phyloP scores from a whole-genome alignment of 176 grass and related monocot species.

The Carex scoparia region DNA sequence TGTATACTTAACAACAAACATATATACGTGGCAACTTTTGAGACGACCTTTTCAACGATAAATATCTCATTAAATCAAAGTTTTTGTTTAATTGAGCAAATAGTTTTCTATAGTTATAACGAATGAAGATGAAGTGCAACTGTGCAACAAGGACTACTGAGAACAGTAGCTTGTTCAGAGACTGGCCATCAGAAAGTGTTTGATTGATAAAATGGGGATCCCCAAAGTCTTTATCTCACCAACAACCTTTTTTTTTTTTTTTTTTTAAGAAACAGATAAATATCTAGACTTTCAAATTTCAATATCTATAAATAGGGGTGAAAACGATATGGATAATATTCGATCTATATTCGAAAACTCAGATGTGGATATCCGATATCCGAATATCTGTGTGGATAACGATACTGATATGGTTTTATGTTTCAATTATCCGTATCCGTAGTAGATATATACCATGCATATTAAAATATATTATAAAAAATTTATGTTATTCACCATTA shows the following conservation, averaged over 20 bases:
- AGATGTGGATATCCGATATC: no score
- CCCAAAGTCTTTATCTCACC: not conserved
- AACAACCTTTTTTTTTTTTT: not conserved
- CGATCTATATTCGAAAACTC: no score
- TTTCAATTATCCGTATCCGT: no score
- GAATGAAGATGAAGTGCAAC: not conserved
- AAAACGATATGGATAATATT: no score
- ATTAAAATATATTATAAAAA: no score
- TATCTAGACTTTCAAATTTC: no score
- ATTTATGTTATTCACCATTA: no score
- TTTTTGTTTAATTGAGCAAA: not conserved
- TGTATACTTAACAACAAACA: slow-evolving; percentile 3
- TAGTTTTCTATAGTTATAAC: not conserved
- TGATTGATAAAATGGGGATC: not conserved
- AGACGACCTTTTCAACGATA: not conserved
- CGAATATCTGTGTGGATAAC: no score
- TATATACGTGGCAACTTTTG: not conserved
- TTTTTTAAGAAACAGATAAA: no score
- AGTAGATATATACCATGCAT: no score
- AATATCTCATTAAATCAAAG: not conserved
- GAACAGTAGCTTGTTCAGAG: not conserved
- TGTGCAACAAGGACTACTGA: not conserved
- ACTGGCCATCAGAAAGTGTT: not conserved
- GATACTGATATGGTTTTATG: no score
- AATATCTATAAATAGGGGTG: no score